Evolutionary conservation across 306 rosid genomes (phyloP), one percentile per base, ranked within the genome.

Genomic region (Vicia sativa): DNA sequence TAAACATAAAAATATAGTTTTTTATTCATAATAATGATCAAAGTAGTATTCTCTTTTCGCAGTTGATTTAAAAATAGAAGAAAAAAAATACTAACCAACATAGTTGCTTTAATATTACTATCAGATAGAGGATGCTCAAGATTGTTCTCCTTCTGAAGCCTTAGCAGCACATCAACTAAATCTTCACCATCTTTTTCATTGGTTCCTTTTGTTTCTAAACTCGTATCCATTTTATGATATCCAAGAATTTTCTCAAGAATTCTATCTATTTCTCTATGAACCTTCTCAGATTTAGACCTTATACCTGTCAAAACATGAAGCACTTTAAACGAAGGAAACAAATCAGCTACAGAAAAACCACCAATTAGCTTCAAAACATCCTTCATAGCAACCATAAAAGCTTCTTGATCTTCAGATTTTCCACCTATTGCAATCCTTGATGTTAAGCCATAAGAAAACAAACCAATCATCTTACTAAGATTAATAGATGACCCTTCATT

Each of bases 151-250:
- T 37, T 68, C 72, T 78, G 79, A 54, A 73, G 75, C 64, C 34
- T 67, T 34, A 78, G 9, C 4, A 78, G 43, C 54, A 78, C 82
- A 72, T 72, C 78, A 72, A 78, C 82, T 2, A 78, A 21, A 23
- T 78, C 82, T 34, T 78, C 77, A 18, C 63, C 74, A n/a, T 7
- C 64, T 48, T 50, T 43, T 41, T 50, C 58, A 19, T 46, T 13
- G 2, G 12, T 39, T 19, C 0, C 34, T 42, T 44, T 62, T 62
- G 45, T 63, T 43, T 13, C 29, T 2, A 21, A 58, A 58, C 7
- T 54, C 13, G 14, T 12, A 3, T 72, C 78, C 56, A 10, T 43
- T 18, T 78, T 74, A 50, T 67, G 82, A 50, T 59, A 56, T 41
- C 70, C 60, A 4, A 78, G 62, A 72, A 78, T 67, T 25, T 42